Evolutionary conservation across 352 stramenopile genomes (phyloP).

Genomic region (Thalassiosira exigua): DNA sequence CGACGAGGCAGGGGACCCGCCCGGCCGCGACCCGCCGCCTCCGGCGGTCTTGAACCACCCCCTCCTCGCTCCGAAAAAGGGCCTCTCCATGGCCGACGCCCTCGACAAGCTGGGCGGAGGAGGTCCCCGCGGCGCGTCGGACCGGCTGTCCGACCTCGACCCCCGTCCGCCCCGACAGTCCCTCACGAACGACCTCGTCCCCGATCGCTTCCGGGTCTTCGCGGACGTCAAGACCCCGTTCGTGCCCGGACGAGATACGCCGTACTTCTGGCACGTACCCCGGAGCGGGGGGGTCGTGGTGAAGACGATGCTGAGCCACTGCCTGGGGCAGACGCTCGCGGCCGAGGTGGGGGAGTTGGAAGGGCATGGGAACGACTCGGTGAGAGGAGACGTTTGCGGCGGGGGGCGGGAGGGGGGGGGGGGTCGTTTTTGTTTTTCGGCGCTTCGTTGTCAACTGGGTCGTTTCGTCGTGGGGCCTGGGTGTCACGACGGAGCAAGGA

Average conservation of each 20-base stretch:
- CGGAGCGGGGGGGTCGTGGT: constrained; percentile 41
- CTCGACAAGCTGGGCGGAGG: constrained; percentile 16
- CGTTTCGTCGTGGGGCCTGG: no score
- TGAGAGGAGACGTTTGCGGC: no score
- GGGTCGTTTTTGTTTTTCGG: no score
- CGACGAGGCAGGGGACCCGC: no score
- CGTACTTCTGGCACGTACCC: constrained; percentile 64
- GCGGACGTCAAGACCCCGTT: constrained; percentile 41
- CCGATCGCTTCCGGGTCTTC: constrained; percentile 36
- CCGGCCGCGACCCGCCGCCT: neutral
- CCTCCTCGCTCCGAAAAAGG: constrained; percentile 14
- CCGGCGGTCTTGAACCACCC: constrained; percentile 6
- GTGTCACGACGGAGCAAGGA: no score
- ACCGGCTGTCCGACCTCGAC: constrained; percentile 42
- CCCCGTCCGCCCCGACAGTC: constrained; percentile 9
- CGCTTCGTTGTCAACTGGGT: no score
- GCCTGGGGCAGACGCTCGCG: constrained; percentile 44
- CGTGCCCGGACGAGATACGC: constrained; percentile 43
- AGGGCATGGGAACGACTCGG: constrained; percentile 39
- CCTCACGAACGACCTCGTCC: constrained; percentile 27
- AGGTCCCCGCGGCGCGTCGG: no score
- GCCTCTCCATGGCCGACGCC: constrained; percentile 28
- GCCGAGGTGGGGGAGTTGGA: constrained; percentile 51
- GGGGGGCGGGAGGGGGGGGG: no score
- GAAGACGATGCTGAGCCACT: constrained; percentile 56